Conservation (phyloP, 23 red algal genomes). For the Pyropia yezoensis region DNA sequence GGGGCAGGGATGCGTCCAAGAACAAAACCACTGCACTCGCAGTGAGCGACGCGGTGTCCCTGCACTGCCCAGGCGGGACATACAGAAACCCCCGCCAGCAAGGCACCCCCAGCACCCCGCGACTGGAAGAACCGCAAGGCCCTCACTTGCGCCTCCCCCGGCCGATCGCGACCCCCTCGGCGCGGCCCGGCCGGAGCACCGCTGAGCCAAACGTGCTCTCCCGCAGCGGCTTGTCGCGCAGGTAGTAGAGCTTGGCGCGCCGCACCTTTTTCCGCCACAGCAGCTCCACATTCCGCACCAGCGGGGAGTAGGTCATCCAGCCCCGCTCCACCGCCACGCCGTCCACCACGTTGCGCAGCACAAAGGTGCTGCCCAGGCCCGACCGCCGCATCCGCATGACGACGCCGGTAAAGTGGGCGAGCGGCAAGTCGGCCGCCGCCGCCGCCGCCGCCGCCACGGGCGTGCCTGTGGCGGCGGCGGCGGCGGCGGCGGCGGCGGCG, state of each 20-base stretch:
- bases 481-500: no score
- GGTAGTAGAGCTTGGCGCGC: conserved; percentile 59
- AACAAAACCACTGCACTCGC: no score
- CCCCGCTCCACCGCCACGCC: conserved; percentile 62
- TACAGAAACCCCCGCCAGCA: no score
- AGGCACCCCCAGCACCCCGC: no score
- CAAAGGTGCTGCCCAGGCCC: conserved; percentile 22
- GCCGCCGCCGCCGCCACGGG: no score
- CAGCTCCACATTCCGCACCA: conserved; percentile 18
- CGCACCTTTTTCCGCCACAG: conserved; percentile 8
- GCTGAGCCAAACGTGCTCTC: conserved; percentile 17
- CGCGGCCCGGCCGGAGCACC: conserved; percentile 1
- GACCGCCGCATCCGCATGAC: conserved; percentile 19
- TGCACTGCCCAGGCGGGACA: no score
- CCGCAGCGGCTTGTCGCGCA: conserved; percentile 32
- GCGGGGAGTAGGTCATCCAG: conserved; percentile 43
- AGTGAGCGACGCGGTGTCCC: no score
- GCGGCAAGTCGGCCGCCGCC: not conserved
- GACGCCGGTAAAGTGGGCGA: conserved; percentile 40
- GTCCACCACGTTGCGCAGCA: conserved; percentile 64
- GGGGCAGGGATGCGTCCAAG: no score
- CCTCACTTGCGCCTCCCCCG: no score
- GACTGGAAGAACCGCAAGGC: no score
- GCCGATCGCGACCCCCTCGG: not conserved
- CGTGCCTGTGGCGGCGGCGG: no score